Conservation (phyloP, 1,284 basidiomycete genomes). For the Ustilago tritici region DNA sequence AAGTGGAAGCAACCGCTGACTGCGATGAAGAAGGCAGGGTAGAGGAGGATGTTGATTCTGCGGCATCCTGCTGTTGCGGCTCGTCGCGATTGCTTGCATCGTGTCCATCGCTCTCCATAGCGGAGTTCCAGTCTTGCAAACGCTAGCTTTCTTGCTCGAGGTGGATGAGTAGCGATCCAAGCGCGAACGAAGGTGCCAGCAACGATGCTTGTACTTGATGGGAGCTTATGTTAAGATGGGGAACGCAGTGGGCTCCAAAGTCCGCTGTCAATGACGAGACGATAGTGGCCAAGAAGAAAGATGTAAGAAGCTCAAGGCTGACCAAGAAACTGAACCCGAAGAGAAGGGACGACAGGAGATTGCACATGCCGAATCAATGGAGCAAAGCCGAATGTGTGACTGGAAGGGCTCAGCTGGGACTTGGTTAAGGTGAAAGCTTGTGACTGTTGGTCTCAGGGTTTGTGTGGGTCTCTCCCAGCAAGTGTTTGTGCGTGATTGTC, state of each 20-base stretch:
- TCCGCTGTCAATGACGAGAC: neutral
- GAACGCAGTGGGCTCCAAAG: too few species aligned
- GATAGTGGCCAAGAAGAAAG: slow-evolving; percentile 7
- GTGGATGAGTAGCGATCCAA: neutral
- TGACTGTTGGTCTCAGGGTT: slow-evolving; percentile 12
- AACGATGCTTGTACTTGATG: neutral
- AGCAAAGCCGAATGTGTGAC: neutral
- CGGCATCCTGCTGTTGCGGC: neutral
- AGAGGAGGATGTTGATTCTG: neutral
- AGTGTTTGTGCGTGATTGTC: neutral
- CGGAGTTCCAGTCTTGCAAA: neutral
- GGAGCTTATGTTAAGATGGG: neutral
- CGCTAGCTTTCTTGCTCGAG: neutral
- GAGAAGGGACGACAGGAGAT: neutral
- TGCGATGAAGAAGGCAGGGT: neutral
- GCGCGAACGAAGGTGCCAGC: neutral
- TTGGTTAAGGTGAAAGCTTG: neutral
- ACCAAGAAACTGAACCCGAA: neutral
- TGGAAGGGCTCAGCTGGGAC: neutral
- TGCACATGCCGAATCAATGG: slow-evolving; percentile 3
- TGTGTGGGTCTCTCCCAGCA: neutral
- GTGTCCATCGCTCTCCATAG: neutral
- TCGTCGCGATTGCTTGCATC: neutral
- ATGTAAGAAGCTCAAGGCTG: neutral
- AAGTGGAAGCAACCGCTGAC: slow-evolving; percentile 3